A percentile compares a stretch with the other conserved stretches of the same genome.
These are phyloP conservation scores for Venturia carpophila DNA, from an alignment of 2,329 filamentous ascomycete species.

Conservation along the genomic window DNA sequence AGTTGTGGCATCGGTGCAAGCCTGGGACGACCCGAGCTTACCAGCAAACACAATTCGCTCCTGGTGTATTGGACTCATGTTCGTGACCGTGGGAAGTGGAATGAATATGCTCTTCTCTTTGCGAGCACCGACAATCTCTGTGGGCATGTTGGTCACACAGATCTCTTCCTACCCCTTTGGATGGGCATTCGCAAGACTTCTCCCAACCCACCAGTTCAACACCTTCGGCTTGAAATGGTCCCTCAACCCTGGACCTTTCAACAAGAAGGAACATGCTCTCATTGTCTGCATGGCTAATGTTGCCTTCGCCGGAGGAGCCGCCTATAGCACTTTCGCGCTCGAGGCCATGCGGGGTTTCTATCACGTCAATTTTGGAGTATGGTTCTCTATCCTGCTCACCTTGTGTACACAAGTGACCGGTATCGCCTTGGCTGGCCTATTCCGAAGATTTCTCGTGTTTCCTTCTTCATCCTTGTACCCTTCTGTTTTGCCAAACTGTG, in stretches of 20 bases:
- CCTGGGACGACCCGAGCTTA: slow-evolving; percentile 17
- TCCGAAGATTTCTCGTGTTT: slow-evolving; percentile 24
- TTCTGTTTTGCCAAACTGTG: slow-evolving; percentile 55
- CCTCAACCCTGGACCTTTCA: slow-evolving; percentile 61
- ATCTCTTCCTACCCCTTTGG: slow-evolving; percentile 58
- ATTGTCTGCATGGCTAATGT: slow-evolving; percentile 59
- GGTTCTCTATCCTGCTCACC: slow-evolving; percentile 42
- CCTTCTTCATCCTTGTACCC: slow-evolving; percentile 71
- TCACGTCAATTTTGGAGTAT: slow-evolving; percentile 54
- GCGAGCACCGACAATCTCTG: slow-evolving; percentile 52
- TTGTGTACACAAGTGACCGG: slow-evolving; percentile 59
- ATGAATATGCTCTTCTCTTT: slow-evolving; percentile 57
- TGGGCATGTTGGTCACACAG: slow-evolving; percentile 55
- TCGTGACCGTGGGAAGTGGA: slow-evolving; percentile 26
- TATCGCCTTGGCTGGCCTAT: slow-evolving; percentile 25
- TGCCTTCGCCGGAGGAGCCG: slow-evolving; percentile 51
- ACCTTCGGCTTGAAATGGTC: slow-evolving; percentile 49
- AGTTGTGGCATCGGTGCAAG: slow-evolving; percentile 19
- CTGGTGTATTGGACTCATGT: slow-evolving; percentile 16
- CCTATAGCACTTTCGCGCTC: slow-evolving; percentile 26
- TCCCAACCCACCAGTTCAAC: slow-evolving; percentile 44
- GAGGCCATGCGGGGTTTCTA: slow-evolving; percentile 36
- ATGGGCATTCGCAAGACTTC: slow-evolving; percentile 50
- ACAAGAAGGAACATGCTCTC: slow-evolving; percentile 61
- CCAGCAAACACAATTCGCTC: slow-evolving; percentile 20